These are phyloP conservation scores for Leptodermis oblonga DNA, from an alignment of 257 asterid species.

Conservation along the genomic window DNA sequence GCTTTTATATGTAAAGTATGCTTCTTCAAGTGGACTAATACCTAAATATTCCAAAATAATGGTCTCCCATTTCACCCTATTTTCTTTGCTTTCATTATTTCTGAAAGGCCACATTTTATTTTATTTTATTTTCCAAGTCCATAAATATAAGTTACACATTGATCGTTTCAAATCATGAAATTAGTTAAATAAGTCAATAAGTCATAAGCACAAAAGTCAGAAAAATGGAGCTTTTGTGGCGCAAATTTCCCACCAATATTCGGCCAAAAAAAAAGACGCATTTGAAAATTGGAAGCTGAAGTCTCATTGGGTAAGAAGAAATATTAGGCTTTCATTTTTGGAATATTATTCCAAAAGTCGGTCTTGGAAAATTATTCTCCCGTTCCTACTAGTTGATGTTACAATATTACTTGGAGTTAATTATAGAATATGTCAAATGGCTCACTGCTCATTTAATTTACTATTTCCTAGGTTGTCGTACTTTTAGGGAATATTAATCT, in stretches of 20 bases:
- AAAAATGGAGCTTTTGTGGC: conserved; percentile 21
- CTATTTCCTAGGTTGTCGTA: background rate
- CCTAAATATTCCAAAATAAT: background rate
- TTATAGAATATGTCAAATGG: no score
- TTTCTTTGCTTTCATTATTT: conserved; percentile 1
- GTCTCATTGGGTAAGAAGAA: conserved; percentile 8
- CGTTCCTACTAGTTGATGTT: background rate
- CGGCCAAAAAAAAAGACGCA: conserved; percentile 10
- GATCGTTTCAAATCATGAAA: background rate
- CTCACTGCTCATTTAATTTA: background rate
- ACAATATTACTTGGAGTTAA: no score
- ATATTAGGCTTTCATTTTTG: conserved; percentile 1
- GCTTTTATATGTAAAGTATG: conserved; percentile 12
- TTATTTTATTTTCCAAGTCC: background rate
- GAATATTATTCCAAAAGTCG: conserved; percentile 8
- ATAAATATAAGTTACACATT: no score
- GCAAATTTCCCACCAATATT: conserved; percentile 8
- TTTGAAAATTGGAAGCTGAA: conserved; percentile 1
- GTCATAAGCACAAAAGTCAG: conserved; percentile 16
- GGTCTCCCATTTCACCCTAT: no score
- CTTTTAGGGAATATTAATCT: no score
- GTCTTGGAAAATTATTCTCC: conserved; percentile 6
- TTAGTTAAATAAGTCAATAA: conserved; percentile 12
- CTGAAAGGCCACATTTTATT: background rate
- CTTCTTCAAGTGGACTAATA: background rate